These are phyloP conservation scores for Oryza meyeriana DNA, from an alignment of 176 grass and related monocot genomes.

Conservation along the genomic window DNA sequence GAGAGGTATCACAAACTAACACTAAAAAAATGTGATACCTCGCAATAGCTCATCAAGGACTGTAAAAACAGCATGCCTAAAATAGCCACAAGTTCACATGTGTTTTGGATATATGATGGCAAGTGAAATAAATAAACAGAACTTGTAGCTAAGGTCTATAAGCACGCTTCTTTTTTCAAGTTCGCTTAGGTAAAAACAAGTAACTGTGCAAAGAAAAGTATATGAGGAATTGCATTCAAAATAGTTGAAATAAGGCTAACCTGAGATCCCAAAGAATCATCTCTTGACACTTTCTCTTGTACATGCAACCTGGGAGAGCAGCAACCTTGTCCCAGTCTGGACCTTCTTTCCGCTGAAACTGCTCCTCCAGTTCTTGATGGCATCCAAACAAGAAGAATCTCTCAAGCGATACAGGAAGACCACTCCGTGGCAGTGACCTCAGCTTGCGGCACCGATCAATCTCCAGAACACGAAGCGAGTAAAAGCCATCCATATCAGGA, in stretches of 20 bases:
- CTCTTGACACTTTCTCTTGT: too few relatives aligned
- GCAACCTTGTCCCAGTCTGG: constrained; percentile 24
- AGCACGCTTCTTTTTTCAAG: too few relatives aligned
- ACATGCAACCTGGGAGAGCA: constrained; percentile 13
- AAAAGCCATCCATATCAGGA: constrained; percentile 12
- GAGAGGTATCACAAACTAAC: too few relatives aligned
- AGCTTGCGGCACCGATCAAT: not conserved
- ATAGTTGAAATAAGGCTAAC: not conserved
- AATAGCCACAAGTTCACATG: too few relatives aligned
- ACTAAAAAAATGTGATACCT: too few relatives aligned
- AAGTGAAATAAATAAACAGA: too few relatives aligned
- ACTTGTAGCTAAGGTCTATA: too few relatives aligned
- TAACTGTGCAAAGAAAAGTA: not conserved
- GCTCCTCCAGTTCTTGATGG: constrained; percentile 1
- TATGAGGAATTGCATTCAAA: not conserved
- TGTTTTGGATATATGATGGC: too few relatives aligned
- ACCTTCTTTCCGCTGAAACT: constrained; percentile 26
- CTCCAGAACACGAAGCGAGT: not conserved
- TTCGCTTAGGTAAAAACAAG: too few relatives aligned
- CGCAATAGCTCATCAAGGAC: too few relatives aligned
- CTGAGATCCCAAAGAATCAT: not conserved
- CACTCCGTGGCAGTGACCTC: constrained; percentile 7
- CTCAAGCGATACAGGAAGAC: constrained; percentile 31
- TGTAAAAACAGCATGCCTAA: too few relatives aligned
- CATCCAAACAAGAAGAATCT: not conserved